Base-by-base conservation (phyloP, 257 asterid genomes). In the Haberlea rhodopensis region DNA sequence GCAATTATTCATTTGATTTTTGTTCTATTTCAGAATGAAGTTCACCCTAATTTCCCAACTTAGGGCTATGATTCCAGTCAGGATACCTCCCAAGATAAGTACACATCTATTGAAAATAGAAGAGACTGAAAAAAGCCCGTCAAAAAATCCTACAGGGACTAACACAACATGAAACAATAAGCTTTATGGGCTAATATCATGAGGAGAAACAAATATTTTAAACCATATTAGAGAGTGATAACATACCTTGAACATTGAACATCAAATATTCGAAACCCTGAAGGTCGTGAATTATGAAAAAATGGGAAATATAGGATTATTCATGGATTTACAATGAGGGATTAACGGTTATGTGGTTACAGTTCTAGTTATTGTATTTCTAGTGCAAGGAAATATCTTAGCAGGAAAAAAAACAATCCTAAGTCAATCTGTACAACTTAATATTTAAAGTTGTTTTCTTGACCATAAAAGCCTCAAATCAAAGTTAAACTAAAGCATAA, bases 191-290 rank as follows among this genome's bases (percentile, higher is more conserved):
- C 49, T 43, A 21, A 37, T 5, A 13, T 32, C 15, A 6, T 5
- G 31, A 8, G 24, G n/a, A 32, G 71, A 25, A 40, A 55, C 28
- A 29, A 29, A 65, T 8, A 13, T 1, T 25, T 9, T 8, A 24
- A 55, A 7, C 19, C 3, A 40, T 19, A 56, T 40, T 26, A 43
- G 57, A 29, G 16, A 43, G 19, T n/a, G 18, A 55, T 8, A 2
- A 27, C 63, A 11, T 43, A 26, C 21, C 19, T 28, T 6, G 27
- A 27, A 49, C 60, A 58, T 45, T 28, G 19, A 57, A 48, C 58
- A 48, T 46, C 61, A 31, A 60, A 63, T 58, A 40, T 45, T 27
- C 66, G 53, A 43, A 71, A 69, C 53, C 19, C 45, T 49, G 13
- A 25, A 15, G 56, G 56, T 22, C 48, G 7, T 3, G 29, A 66